Base-by-base conservation (phyloP, 345 rosid species). In the Pistacia vera region DNA sequence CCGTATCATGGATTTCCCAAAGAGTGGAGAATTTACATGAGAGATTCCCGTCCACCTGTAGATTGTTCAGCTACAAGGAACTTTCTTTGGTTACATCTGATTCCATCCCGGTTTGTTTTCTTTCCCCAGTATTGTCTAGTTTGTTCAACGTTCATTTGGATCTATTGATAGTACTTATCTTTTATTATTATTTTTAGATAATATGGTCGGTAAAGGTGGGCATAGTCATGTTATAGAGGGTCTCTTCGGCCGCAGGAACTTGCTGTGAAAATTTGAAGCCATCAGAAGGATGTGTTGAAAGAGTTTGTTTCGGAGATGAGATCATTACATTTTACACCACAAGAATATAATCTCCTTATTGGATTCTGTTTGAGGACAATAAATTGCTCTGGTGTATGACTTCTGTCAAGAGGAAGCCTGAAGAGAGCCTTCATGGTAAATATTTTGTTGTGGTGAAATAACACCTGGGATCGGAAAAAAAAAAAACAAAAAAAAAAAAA, bases 401-500 rank as follows among this genome's bases (percentile, higher is more conserved):
- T 92, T 89, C 80, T 94, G 75, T 84, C 91, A n/a, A 89, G 97
- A 81, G 98, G 99, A 85, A 94, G 97, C 83, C 91, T 97, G 99
- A 97, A 79, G 97, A 94, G 75, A 94, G 91, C 73, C 92, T 97
- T 75, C 92, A 97, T 76, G 95, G 99, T 95, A 80, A 65, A 8
- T 66, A 71, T 44, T 60, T 67, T 30, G 64, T 62, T 54, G 10
- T 18, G 36, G 41, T 57, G 35, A 65, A n/a, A n/a, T 78, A n/a
- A 25, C 66, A 75, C 75, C 41, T 78, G 67, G 63, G 68, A 72
- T 75, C 17, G 22, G 54, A 8, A 25, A 25, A 25, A 1, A 1
- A 25, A 25, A 25, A 25, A 25, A 25, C 1, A 36, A 77, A 33
- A 38, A 56, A 33, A n/a, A n/a, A n/a, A n/a, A n/a, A n/a, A n/a